Conservation (phyloP, 768 basidiomycete species). For the Phylloporus sp. region DNA sequence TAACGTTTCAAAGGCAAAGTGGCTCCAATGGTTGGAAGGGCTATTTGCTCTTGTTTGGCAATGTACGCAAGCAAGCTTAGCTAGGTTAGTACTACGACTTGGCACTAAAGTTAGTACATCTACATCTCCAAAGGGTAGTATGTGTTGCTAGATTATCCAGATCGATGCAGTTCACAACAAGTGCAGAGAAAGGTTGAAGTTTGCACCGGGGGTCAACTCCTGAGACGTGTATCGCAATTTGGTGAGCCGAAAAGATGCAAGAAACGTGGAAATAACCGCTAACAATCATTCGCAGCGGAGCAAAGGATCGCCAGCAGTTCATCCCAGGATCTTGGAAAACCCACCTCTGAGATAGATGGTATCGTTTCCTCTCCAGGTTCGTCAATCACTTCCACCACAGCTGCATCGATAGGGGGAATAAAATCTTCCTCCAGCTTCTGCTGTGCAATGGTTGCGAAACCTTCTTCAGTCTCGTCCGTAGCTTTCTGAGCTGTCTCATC, state of each 20-base stretch:
- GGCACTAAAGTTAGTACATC: neutral
- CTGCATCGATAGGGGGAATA: conserved; percentile 6
- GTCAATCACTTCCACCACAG: conserved; percentile 20
- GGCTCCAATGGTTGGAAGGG: neutral
- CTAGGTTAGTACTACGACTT: neutral
- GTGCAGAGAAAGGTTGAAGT: neutral
- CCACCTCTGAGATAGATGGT: conserved; percentile 3
- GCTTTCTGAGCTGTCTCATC: conserved; percentile 21
- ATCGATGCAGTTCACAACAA: neutral
- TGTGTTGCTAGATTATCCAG: neutral
- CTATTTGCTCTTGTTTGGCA: conserved; percentile 25
- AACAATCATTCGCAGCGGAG: conserved; percentile 28
- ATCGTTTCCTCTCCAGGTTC: conserved; percentile 17
- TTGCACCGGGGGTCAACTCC: neutral
- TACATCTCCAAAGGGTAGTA: neutral
- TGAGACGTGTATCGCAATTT: neutral
- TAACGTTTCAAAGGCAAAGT: neutral
- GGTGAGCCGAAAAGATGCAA: conserved; percentile 11
- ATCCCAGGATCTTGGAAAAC: conserved; percentile 23
- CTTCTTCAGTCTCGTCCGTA: conserved; percentile 47
- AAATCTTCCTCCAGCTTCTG: conserved; percentile 29
- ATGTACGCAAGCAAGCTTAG: neutral
- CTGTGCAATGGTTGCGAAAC: conserved; percentile 44
- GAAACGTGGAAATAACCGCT: conserved; percentile 30
- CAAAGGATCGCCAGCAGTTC: conserved; percentile 33